Evolutionary conservation across 768 basidiomycete genomes (phyloP).

Genomic region (Sporobolomyces pararoseus): DNA sequence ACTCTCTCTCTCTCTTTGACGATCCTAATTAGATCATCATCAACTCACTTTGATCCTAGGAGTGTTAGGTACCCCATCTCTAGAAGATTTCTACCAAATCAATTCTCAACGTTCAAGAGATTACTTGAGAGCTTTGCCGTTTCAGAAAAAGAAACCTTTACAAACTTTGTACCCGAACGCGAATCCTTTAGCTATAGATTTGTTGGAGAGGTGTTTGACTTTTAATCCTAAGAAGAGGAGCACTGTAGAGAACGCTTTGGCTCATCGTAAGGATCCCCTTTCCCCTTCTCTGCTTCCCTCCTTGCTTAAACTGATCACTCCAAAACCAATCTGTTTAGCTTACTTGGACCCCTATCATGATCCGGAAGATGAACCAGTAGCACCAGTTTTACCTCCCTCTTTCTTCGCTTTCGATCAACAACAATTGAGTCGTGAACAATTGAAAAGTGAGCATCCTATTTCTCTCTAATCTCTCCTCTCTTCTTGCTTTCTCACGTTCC

Average conservation of each 20-base stretch:
- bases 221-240: constrained; percentile 97
- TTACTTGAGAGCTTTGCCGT: constrained; percentile 90
- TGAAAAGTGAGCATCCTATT: too few relatives aligned
- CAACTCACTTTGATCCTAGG: constrained; percentile 93
- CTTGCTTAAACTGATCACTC: constrained; percentile 49
- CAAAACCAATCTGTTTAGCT: not conserved
- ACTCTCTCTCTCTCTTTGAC: not conserved
- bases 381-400: constrained; percentile 87
- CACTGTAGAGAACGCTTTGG: constrained; percentile 86
- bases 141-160: constrained; percentile 81
- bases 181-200: constrained; percentile 63
- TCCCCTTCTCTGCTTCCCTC: not conserved
- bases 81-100: constrained; percentile 97
- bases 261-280: constrained; percentile 58
- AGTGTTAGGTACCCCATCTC: constrained; percentile 89
- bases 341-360: constrained; percentile 59
- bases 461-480: too few relatives aligned
- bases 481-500: too few relatives aligned
- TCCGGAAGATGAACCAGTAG: constrained; percentile 92
- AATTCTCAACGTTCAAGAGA: constrained; percentile 86
- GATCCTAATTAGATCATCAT: constrained; percentile 95
- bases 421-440: constrained; percentile 91
- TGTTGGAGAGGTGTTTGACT: constrained; percentile 71
- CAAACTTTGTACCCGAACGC: constrained; percentile 69
- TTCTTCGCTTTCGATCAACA: constrained; percentile 98